Evolutionary conservation across 371 early-diverging fungal species (phyloP).

Genomic region (Mortierella sp.): DNA sequence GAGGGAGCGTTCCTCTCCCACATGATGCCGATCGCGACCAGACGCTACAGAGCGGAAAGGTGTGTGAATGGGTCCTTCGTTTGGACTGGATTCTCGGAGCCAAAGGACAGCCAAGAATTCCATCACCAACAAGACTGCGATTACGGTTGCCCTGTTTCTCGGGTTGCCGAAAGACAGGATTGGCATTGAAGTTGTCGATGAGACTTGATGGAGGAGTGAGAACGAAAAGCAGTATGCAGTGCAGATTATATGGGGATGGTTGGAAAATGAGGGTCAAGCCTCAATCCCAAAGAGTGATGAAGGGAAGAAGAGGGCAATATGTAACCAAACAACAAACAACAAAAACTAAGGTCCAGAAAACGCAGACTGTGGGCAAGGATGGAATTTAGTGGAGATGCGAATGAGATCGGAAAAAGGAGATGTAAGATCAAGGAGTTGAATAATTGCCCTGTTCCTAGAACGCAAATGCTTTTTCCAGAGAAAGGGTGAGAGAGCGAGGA

Average conservation of each 20-base stretch:
- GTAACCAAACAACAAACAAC: background rate
- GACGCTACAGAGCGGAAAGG: background rate
- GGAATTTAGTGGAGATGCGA: constrained; percentile 47
- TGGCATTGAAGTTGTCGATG: constrained; percentile 20
- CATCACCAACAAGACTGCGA: constrained; percentile 22
- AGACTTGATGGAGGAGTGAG: background rate
- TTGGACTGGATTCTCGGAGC: constrained; percentile 15
- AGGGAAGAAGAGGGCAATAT: background rate
- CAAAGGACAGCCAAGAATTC: constrained; percentile 39
- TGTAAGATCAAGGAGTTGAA: constrained; percentile 14
- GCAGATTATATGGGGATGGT: background rate
- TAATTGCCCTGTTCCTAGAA: background rate
- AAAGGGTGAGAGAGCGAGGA: no score
- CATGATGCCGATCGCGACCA: background rate
- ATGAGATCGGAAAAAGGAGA: constrained; percentile 15
- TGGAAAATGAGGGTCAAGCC: background rate
- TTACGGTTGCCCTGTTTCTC: constrained; percentile 28
- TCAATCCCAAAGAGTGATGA: constrained; percentile 1
- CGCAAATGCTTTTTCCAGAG: background rate
- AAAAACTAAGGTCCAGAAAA: background rate
- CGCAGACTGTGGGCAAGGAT: constrained; percentile 23
- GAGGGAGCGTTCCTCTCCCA: constrained; percentile 8
- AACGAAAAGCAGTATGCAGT: background rate
- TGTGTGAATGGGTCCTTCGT: background rate
- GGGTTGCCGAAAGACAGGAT: constrained; percentile 26